phyloP scores from a whole-genome alignment of 1,139 yeast genomes.

The Magnusiomyces suaveolens region DNA sequence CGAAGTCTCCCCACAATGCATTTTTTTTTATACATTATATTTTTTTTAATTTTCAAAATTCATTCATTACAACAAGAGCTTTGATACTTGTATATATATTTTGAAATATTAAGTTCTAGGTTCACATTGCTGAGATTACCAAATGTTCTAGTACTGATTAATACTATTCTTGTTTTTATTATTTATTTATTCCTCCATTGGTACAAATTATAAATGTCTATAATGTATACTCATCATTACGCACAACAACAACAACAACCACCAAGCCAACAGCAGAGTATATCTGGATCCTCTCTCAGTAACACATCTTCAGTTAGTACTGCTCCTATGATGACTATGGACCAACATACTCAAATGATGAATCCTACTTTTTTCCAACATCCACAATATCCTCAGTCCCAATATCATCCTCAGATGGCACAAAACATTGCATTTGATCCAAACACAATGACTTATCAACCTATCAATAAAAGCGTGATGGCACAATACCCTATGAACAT shows the following conservation, averaged over 20 bases:
- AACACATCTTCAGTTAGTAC: neutral
- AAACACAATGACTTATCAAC: no score
- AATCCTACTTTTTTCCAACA: neutral
- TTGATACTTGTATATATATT: neutral
- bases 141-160: no score
- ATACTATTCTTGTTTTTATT: no score
- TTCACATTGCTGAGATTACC: neutral
- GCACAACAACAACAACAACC: neutral
- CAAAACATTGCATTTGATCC: neutral
- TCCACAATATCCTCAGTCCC: neutral
- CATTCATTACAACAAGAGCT: neutral
- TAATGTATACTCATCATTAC: neutral
- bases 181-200: neutral
- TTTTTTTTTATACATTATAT: no score
- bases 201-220: neutral
- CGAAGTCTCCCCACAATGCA: neutral
- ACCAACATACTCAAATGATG: neutral
- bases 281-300: neutral
- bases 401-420: neutral
- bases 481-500: no score
- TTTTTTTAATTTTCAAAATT: neutral
- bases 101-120: no score
- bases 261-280: no score
- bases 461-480: no score
- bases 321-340: no score